A percentile compares a stretch with the other conserved stretches of the same genome.
Evolutionary conservation across 23 red algal genomes (phyloP).

Genomic region (Pyropia haitanensis): DNA sequence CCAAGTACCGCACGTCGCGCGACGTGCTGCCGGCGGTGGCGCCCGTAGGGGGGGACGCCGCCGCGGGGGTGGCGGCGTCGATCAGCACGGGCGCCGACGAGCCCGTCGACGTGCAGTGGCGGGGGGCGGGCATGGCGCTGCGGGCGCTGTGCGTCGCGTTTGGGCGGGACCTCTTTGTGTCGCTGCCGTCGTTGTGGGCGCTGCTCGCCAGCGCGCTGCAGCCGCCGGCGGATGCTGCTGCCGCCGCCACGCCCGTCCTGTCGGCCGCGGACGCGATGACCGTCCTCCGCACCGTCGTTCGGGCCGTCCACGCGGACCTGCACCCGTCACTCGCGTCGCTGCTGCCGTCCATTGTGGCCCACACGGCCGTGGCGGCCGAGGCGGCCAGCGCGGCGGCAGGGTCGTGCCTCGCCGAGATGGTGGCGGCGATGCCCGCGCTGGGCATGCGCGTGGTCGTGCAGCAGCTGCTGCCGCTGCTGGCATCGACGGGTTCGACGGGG

Average conservation of each 20-base stretch:
- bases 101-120: too few relatives aligned
- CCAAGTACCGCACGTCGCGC: constrained; percentile 48
- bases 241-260: background rate
- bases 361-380: constrained; percentile 29
- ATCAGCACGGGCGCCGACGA: too few relatives aligned
- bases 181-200: background rate
- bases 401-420: constrained; percentile 60
- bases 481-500: background rate
- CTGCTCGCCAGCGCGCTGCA: background rate
- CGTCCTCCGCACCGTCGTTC: constrained; percentile 30
- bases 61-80: too few relatives aligned
- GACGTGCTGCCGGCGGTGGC: too few relatives aligned
- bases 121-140: too few relatives aligned
- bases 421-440: constrained; percentile 29
- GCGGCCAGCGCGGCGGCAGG: constrained; percentile 12
- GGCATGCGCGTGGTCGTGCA: constrained; percentile 66
- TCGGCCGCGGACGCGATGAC: constrained; percentile 19
- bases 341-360: constrained; percentile 26
- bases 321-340: constrained; percentile 24
- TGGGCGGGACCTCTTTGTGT: too few relatives aligned
- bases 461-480: constrained; percentile 65
- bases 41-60: too few relatives aligned
- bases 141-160: too few relatives aligned
- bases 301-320: constrained; percentile 5
- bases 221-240: background rate